Evolutionary conservation across 768 basidiomycete genomes (phyloP), one percentile per base, ranked within the genome.

Genomic region (Boletus rufocinnamomeus): DNA sequence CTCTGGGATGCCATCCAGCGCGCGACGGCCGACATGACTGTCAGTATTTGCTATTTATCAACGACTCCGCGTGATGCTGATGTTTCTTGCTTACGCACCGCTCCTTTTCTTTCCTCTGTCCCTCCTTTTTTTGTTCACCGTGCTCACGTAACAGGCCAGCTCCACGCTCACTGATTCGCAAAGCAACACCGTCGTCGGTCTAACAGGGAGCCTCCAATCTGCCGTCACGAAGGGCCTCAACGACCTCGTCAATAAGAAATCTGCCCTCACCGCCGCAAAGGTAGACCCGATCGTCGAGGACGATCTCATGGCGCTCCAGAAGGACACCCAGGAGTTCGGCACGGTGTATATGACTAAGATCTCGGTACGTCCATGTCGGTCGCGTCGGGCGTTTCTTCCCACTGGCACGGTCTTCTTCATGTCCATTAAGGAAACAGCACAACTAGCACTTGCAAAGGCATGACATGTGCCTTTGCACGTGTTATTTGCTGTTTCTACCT

Each of bases 1-100:
- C 8, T 62, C 19, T 4, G 0, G 0, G 1, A 0, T 1, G 0
- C 0, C 9, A 2, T 54, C 23, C 0, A 7, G 30, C 7, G 2
- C 9, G 3, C 55, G 30, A 57, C 55, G 6, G 0, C 10, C 0
- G 40, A 65, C 25, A 17, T 8, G 14, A 9, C 0, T 1, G 57
- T 68, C 23, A 45, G 65, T 35, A 7, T 13, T 38, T 51, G 7
- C 6, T 19, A 16, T 51, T 27, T 52, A 17, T 25, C 21, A 27
- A 28, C 19, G 4, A 19, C 23, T n/a, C 17, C 8, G 11, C 50
- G 19, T 5, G 25, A 19, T 38, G 25, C 19, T 38, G 23, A 38
- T 37, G 17, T 25, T 35, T 34, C 21, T 50, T 25, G 23, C 23
- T 25, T 9, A 19, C 17, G 10, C 50, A 27, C 23, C 17, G 17